phyloP scores from a whole-genome alignment of 257 asterid genomes.

The Nemophila menziesii region DNA sequence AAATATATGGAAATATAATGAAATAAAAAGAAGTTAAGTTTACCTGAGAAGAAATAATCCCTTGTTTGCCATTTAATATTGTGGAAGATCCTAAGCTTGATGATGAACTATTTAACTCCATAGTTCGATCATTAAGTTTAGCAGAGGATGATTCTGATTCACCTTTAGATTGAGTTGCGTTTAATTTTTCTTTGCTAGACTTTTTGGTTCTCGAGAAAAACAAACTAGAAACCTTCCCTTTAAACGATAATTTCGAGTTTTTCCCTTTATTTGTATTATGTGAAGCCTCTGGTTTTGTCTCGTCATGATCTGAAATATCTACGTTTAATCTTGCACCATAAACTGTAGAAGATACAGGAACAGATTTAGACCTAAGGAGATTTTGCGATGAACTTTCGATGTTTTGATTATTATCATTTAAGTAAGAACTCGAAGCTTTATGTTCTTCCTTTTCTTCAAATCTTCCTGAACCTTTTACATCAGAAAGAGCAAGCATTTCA shows the following conservation, averaged over 20 bases:
- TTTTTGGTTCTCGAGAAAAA: conserved; percentile 69
- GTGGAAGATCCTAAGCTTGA: conserved; percentile 24
- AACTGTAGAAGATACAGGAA: conserved; percentile 60
- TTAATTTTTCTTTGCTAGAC: conserved; percentile 33
- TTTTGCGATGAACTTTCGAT: conserved; percentile 38
- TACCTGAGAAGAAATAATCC: conserved; percentile 45
- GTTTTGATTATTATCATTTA: conserved; percentile 22
- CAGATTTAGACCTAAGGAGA: conserved; percentile 72
- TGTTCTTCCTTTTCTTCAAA: conserved; percentile 34
- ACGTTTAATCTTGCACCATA: conserved; percentile 31
- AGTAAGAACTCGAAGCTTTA: conserved; percentile 19
- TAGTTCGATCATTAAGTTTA: conserved; percentile 16
- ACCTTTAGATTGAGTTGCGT: conserved; percentile 25
- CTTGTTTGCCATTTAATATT: conserved; percentile 18
- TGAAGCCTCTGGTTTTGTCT: conserved; percentile 23
- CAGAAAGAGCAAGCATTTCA: conserved; percentile 97
- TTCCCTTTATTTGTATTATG: conserved; percentile 40
- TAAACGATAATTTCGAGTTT: conserved; percentile 52
- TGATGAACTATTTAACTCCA: conserved; percentile 16
- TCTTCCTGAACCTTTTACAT: conserved; percentile 35
- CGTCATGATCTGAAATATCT: conserved; percentile 23
- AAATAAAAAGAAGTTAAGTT: not conserved
- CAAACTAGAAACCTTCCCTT: conserved; percentile 73
- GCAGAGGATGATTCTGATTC: conserved; percentile 14
- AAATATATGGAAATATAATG: not conserved